Percentiles rank a stretch among this genome's conserved stretches.
These are phyloP conservation scores for Geosiphon pyriformis DNA, from an alignment of 192 early-diverging fungal species.

Conservation along the genomic window DNA sequence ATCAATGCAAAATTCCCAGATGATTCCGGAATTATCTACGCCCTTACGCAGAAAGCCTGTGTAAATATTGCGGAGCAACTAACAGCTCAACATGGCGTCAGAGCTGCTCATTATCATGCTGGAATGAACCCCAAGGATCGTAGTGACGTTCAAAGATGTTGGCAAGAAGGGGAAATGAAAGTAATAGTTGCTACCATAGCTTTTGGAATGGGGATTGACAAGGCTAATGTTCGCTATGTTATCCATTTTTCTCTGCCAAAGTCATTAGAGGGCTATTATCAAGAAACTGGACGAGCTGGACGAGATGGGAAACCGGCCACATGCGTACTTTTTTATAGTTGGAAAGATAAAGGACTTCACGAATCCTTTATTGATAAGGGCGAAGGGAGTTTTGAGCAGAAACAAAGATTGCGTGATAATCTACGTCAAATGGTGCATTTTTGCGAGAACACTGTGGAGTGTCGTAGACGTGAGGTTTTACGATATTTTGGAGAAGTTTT, in stretches of 20 bases:
- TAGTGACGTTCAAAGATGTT: constrained; percentile 67
- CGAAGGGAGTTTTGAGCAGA: constrained; percentile 76
- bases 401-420: constrained; percentile 65
- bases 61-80: constrained; percentile 76
- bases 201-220: constrained; percentile 99
- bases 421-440: constrained; percentile 65
- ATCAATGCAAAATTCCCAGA: constrained; percentile 53
- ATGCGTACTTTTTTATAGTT: constrained; percentile 84
- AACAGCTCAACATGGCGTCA: constrained; percentile 48
- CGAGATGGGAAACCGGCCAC: constrained; percentile 80
- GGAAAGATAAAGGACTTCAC: constrained; percentile 66
- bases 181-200: constrained; percentile 95
- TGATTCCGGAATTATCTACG: constrained; percentile 93
- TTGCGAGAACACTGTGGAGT: constrained; percentile 83
- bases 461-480: constrained; percentile 82
- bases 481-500: constrained; percentile 89
- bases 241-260: constrained; percentile 88
- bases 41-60: constrained; percentile 68
- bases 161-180: constrained; percentile 67
- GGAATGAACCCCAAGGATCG: constrained; percentile 77
- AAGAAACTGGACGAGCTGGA: constrained; percentile 94
- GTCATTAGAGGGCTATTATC: constrained; percentile 92
- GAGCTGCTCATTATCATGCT: constrained; percentile 82
- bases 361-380: constrained; percentile 76
- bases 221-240: constrained; percentile 92